Base-by-base conservation (phyloP, 352 stramenopile genomes). In the Pythium myriotylum region DNA sequence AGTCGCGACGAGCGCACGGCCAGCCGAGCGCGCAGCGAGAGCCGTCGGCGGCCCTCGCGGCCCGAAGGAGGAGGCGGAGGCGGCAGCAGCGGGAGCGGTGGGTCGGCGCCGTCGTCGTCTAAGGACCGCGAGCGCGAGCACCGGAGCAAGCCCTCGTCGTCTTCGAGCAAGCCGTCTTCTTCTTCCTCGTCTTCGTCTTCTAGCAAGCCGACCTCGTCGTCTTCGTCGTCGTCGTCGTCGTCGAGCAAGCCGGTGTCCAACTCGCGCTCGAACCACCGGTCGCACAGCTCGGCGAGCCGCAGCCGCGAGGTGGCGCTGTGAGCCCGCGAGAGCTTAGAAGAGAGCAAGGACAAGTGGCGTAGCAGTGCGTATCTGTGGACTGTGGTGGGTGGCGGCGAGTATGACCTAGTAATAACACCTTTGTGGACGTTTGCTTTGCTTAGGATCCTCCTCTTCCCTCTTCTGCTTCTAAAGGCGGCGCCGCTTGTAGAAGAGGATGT, bases 401-500 rank as follows among this genome's bases (percentile, higher is more conserved):
- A n/a, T n/a, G n/a, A n/a, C n/a, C n/a, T n/a, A n/a, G n/a, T n/a
- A n/a, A n/a, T n/a, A n/a, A n/a, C n/a, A n/a, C n/a, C n/a, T n/a
- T n/a, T n/a, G n/a, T n/a, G n/a, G n/a, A n/a, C n/a, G n/a, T n/a
- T n/a, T n/a, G n/a, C n/a, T n/a, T n/a, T n/a, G n/a, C n/a, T n/a
- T n/a, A n/a, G n/a, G n/a, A n/a, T n/a, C 16, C 16, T 16, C 40
- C 22, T 16, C 40, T 22, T 53, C 46, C 23, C 6, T 26, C 5
- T 14, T 22, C 6, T 49, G 3, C 42, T 8, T 49, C 19, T 16
- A 19, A 20, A 62, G 4, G 19, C 22, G 6, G n/a, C 54, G 42
- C 4, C 85, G 83, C 72, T 94, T 93, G 72, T 96, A 96, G 59
- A 94, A 96, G 32, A 96, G 70, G 63, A 95, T 92, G 75, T 96